Conservation (phyloP, 352 stramenopile species). For the Blastocystis sp. region DNA sequence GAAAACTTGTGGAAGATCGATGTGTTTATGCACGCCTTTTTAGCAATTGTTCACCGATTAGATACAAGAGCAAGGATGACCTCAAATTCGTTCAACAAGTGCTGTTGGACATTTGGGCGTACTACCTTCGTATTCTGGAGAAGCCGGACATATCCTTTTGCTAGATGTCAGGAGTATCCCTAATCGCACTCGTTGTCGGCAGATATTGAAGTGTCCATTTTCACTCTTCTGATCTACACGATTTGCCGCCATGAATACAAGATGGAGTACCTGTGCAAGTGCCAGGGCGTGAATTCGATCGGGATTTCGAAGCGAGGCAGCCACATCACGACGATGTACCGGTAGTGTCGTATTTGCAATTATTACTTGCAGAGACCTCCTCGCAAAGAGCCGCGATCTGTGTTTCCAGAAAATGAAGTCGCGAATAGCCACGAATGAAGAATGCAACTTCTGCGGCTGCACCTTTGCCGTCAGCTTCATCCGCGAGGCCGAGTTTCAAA, state of each 20-base stretch:
- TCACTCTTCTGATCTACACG: conserved; percentile 43
- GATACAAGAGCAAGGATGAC: conserved; percentile 53
- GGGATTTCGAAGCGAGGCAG: conserved; percentile 48
- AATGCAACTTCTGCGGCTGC: conserved; percentile 50
- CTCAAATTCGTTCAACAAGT: conserved; percentile 62
- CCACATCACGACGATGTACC: conserved; percentile 39
- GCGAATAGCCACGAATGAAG: conserved; percentile 37
- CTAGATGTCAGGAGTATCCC: not conserved
- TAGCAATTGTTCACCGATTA: not conserved
- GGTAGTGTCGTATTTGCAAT: not conserved
- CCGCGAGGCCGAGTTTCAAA: conserved; percentile 34
- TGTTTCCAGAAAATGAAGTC: conserved; percentile 37
- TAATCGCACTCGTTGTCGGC: conserved; percentile 41
- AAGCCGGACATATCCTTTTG: conserved; percentile 62
- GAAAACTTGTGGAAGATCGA: conserved; percentile 58
- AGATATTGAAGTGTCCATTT: conserved; percentile 56
- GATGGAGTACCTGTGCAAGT: conserved; percentile 66
- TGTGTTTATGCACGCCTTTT: conserved; percentile 6
- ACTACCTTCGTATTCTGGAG: conserved; percentile 45
- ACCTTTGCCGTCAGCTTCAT: conserved; percentile 54
- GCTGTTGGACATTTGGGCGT: conserved; percentile 55
- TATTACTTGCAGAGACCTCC: not conserved
- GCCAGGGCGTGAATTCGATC: conserved; percentile 34
- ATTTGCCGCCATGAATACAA: conserved; percentile 68
- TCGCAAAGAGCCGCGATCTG: conserved; percentile 34